Conservation (phyloP, 345 rosid species). For the Streptanthus diversifolius region DNA sequence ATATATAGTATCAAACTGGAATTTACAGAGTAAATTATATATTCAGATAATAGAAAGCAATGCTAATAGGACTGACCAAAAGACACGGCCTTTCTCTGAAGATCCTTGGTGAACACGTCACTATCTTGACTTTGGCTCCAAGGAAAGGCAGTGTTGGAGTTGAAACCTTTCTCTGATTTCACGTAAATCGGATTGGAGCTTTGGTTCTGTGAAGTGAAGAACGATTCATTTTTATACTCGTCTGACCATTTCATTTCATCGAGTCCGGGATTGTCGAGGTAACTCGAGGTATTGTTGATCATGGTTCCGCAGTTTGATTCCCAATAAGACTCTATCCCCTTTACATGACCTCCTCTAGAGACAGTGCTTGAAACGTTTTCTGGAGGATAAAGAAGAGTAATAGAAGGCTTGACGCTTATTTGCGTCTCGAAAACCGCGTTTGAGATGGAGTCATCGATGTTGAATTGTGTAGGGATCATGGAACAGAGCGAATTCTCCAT, state of each 20-base stretch:
- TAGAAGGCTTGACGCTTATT: conserved; percentile 44
- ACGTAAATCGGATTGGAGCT: background rate
- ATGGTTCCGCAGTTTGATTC: background rate
- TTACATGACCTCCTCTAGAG: background rate
- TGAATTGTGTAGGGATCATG: conserved; percentile 24
- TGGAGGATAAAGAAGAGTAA: conserved; percentile 40
- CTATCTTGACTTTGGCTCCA: conserved; percentile 15
- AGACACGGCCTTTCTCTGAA: conserved; percentile 9
- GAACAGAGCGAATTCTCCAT: conserved; percentile 29
- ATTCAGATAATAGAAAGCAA: background rate
- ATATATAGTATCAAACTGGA: background rate
- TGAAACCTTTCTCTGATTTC: conserved; percentile 1
- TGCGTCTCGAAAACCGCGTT: conserved; percentile 36
- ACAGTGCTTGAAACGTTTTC: conserved; percentile 25
- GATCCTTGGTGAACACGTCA: conserved; percentile 17
- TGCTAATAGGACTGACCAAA: conserved; percentile 25
- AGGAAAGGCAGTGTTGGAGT: background rate
- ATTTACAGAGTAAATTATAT: background rate
- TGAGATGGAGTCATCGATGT: conserved; percentile 1
- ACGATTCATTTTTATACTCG: background rate
- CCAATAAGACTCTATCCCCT: background rate
- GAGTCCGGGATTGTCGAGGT: background rate
- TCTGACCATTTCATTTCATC: conserved; percentile 13
- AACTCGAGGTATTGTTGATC: background rate
- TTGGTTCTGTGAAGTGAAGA: background rate